Percentiles rank a stretch among this genome's conserved stretches.
Evolutionary conservation across 106 monocot genomes (phyloP).

Genomic region (Phalaenopsis equestris): DNA sequence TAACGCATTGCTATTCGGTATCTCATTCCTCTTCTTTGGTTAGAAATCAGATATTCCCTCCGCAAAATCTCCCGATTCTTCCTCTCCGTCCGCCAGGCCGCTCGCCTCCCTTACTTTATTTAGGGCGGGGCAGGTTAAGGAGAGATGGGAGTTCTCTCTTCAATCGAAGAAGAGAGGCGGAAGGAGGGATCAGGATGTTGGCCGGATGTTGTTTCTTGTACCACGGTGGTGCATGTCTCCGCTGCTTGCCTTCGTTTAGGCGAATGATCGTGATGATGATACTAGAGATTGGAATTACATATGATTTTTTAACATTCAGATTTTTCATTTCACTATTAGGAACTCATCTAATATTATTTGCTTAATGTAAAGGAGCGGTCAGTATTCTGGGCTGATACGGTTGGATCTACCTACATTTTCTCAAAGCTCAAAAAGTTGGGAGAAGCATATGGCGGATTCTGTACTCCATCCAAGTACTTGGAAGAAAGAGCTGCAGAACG

Average conservation of each 20-base stretch:
- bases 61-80: too few relatives aligned
- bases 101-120: too few relatives aligned
- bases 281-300: too few relatives aligned
- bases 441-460: constrained; percentile 64
- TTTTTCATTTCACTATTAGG: too few relatives aligned
- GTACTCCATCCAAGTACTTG: constrained; percentile 73
- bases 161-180: constrained; percentile 54
- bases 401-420: constrained; percentile 70
- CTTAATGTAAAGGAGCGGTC: constrained; percentile 59
- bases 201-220: constrained; percentile 87
- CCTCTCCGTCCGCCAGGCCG: too few relatives aligned
- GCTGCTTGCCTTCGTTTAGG: constrained; percentile 19
- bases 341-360: background rate
- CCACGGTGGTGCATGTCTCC: constrained; percentile 68
- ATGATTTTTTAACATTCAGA: too few relatives aligned
- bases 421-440: constrained; percentile 57
- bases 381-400: constrained; percentile 90
- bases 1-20: too few relatives aligned
- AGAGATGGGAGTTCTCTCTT: too few relatives aligned
- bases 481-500: constrained; percentile 78
- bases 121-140: background rate
- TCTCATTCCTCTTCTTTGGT: too few relatives aligned
- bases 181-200: constrained; percentile 15
- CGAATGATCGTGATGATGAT: too few relatives aligned
- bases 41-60: too few relatives aligned